Conservation (phyloP, 768 basidiomycete species). For the Clavulina sp. region DNA sequence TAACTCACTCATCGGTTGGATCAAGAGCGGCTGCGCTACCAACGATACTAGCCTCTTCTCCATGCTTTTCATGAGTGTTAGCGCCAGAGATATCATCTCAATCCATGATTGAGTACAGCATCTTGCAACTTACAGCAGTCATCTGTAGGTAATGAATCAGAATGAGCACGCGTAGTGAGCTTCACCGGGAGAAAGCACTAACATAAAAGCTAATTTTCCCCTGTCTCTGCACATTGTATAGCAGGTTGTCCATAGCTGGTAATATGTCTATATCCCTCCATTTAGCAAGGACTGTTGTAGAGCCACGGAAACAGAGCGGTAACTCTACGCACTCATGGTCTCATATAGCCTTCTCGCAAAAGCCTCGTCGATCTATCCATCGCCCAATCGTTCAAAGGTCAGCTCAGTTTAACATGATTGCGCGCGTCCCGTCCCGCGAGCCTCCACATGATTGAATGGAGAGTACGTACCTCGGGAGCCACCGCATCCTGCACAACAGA, state of each 20-base stretch:
- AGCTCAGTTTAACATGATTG: not conserved
- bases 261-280: slow-evolving; percentile 65
- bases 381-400: not conserved
- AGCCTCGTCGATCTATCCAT: slow-evolving; percentile 57
- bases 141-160: slow-evolving; percentile 6
- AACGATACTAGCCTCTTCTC: slow-evolving; percentile 80
- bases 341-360: slow-evolving; percentile 43
- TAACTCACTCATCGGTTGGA: slow-evolving; percentile 63
- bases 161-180: slow-evolving; percentile 16
- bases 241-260: slow-evolving; percentile 69
- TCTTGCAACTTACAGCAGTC: not conserved
- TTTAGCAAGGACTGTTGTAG: slow-evolving; percentile 48
- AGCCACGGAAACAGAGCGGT: not conserved
- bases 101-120: not conserved
- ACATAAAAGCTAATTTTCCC: slow-evolving; percentile 88
- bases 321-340: not conserved
- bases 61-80: slow-evolving; percentile 33
- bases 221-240: slow-evolving; percentile 86
- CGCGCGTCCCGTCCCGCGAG: too few species aligned
- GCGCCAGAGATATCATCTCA: not conserved
- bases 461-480: slow-evolving; percentile 43
- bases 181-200: slow-evolving; percentile 17
- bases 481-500: slow-evolving; percentile 52
- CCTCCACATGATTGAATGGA: not conserved
- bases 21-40: slow-evolving; percentile 79